These are phyloP conservation scores for Solanum ahanhuiri DNA, from an alignment of 257 asterid species.

Conservation along the genomic window DNA sequence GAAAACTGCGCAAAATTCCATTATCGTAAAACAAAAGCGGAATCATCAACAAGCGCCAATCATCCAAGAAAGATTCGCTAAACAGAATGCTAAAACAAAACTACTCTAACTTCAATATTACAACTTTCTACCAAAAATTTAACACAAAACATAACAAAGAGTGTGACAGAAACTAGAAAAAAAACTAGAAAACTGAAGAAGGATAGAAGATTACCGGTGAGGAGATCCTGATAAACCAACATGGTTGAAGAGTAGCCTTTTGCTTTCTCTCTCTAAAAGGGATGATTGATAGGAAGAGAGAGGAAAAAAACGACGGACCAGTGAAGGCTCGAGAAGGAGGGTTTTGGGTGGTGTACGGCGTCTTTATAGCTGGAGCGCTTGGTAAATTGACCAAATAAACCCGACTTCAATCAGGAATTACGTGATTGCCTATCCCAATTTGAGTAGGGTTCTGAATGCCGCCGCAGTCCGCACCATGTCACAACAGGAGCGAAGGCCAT, in stretches of 20 bases:
- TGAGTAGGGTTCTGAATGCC: background rate
- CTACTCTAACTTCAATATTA: background rate
- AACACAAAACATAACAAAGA: background rate
- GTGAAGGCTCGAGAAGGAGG: background rate
- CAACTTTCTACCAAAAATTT: background rate
- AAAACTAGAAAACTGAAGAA: background rate
- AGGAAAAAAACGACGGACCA: background rate
- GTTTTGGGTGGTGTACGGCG: background rate
- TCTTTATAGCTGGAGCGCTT: background rate
- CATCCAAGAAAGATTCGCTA: background rate
- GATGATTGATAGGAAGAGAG: background rate
- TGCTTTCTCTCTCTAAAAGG: background rate
- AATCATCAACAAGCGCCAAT: background rate
- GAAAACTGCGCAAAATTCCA: too few relatives aligned
- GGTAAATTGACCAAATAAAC: background rate
- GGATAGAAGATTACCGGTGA: background rate
- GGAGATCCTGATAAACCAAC: constrained; percentile 68
- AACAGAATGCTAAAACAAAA: background rate
- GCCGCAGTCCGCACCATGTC: background rate
- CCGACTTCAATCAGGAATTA: background rate
- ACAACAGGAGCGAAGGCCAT: too few relatives aligned
- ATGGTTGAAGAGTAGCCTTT: constrained; percentile 7
- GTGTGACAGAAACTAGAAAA: background rate
- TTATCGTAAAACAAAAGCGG: background rate
- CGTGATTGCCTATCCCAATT: background rate